A percentile compares a stretch with the other conserved stretches of the same genome.
These are phyloP conservation scores for Laguncularia racemosa DNA, from an alignment of 345 rosid species.

Conservation along the genomic window DNA sequence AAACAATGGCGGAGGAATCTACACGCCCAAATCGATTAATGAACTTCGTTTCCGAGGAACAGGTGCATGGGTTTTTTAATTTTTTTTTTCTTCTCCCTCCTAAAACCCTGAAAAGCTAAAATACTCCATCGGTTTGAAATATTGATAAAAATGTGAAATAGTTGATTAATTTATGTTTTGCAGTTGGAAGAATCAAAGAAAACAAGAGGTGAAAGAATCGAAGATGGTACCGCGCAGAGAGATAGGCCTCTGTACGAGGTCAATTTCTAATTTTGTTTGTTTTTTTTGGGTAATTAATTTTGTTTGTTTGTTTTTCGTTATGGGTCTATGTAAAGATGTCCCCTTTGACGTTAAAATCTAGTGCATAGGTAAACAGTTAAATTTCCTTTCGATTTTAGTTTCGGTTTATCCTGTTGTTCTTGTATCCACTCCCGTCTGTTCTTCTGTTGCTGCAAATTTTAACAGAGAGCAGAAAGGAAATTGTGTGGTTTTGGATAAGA, in stretches of 20 bases:
- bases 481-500: no score
- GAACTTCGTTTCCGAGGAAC: constrained; percentile 85
- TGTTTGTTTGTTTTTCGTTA: background rate
- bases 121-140: constrained; percentile 2
- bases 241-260: constrained; percentile 89
- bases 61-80: no score
- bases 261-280: background rate
- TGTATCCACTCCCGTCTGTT: no score
- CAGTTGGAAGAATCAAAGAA: constrained; percentile 86
- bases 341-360: background rate
- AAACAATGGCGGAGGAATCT: constrained; percentile 60
- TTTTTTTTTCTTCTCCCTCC: background rate
- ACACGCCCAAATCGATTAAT: constrained; percentile 57
- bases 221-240: constrained; percentile 93
- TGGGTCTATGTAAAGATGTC: background rate
- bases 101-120: background rate
- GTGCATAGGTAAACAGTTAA: no score
- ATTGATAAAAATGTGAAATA: background rate
- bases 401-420: no score
- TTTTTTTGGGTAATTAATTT: no score
- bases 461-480: no score
- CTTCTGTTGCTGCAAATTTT: no score
- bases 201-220: constrained; percentile 82
- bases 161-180: background rate
- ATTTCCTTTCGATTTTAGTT: no score